Evolutionary conservation across 306 rosid species (phyloP).

Genomic region (Cyamopsis tetragonoloba): DNA sequence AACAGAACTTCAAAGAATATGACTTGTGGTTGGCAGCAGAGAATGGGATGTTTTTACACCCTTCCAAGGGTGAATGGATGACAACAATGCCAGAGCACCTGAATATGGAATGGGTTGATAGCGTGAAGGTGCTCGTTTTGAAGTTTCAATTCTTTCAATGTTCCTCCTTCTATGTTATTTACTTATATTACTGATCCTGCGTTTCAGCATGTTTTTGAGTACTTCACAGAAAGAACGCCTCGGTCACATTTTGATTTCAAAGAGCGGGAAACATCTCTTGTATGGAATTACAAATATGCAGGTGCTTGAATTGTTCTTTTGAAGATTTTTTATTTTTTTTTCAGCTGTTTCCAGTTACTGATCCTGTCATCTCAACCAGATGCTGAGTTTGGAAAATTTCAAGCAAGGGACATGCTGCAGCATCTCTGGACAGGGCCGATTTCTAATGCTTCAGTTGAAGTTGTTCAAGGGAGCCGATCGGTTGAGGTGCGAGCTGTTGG

Average conservation of each 20-base stretch:
- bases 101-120: conserved; percentile 88
- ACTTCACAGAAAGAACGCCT: conserved; percentile 84
- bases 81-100: conserved; percentile 92
- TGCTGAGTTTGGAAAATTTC: conserved; percentile 77
- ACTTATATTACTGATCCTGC: conserved; percentile 19
- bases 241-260: conserved; percentile 54
- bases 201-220: conserved; percentile 82
- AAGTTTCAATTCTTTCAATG: conserved; percentile 5
- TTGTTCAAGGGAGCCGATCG: conserved; percentile 86
- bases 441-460: conserved; percentile 84
- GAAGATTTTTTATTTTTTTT: not conserved
- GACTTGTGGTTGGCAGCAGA: conserved; percentile 95
- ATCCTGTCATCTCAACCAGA: conserved; percentile 37
- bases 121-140: conserved; percentile 57
- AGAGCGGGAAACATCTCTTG: conserved; percentile 69
- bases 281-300: conserved; percentile 92
- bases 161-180: conserved; percentile 1
- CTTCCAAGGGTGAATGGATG: conserved; percentile 77
- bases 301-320: conserved; percentile 34
- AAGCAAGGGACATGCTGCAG: conserved; percentile 92
- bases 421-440: conserved; percentile 95
- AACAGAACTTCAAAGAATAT: conserved; percentile 72
- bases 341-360: conserved; percentile 5
- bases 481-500: conserved; percentile 93
- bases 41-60: conserved; percentile 82